A percentile compares a stretch with the other conserved stretches of the same genome.
Conservation (phyloP, 768 basidiomycete genomes). For the Lentinula aciculospora region DNA sequence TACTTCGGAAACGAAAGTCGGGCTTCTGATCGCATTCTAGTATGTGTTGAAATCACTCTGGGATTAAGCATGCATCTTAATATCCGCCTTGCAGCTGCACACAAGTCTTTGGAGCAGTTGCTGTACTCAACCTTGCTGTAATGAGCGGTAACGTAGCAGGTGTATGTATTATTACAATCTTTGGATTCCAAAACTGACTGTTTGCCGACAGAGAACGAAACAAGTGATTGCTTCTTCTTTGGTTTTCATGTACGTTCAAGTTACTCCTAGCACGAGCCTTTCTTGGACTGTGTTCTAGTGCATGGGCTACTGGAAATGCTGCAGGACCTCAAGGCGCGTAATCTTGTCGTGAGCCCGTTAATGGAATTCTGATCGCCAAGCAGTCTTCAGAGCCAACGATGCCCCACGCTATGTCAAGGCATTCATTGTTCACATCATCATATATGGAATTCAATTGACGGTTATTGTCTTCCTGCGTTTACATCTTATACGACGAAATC, state of each 20-base stretch:
- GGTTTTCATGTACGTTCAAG: constrained; percentile 34
- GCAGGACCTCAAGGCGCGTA: constrained; percentile 35
- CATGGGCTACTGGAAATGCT: constrained; percentile 48
- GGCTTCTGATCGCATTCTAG: constrained; percentile 46
- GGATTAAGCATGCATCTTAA: neutral
- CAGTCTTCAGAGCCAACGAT: constrained; percentile 41
- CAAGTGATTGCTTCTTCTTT: constrained; percentile 40
- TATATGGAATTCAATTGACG: constrained; percentile 38
- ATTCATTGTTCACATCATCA: constrained; percentile 39
- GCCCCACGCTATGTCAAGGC: constrained; percentile 41
- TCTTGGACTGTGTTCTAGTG: constrained; percentile 16
- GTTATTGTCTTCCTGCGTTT: constrained; percentile 33
- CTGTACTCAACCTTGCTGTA: constrained; percentile 38
- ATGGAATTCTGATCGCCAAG: neutral
- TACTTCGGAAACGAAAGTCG: constrained; percentile 32
- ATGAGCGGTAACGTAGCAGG: constrained; percentile 43
- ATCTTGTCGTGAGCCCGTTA: neutral
- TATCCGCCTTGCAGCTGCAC: constrained; percentile 25
- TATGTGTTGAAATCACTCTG: constrained; percentile 14
- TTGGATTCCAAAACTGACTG: neutral
- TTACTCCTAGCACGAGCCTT: neutral
- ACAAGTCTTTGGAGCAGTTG: constrained; percentile 42
- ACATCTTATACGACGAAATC: constrained; percentile 36
- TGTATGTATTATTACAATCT: constrained; percentile 15
- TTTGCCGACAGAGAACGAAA: constrained; percentile 34